These are phyloP conservation scores for Gamsiella multidivaricata DNA, from an alignment of 192 early-diverging fungal genomes.

Conservation along the genomic window DNA sequence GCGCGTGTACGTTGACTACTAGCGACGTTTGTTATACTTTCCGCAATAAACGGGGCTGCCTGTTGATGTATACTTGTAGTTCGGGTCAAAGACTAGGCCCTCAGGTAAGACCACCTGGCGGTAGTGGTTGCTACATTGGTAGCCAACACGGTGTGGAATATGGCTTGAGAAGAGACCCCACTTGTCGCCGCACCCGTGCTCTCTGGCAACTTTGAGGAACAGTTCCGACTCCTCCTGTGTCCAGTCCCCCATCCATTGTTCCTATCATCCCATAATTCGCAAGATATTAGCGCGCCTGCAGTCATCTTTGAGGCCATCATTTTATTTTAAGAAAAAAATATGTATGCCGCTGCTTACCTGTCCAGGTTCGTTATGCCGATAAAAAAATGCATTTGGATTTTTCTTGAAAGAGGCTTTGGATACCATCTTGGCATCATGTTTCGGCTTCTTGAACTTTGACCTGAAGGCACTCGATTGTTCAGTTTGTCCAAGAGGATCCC, in stretches of 20 bases:
- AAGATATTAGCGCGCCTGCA: not conserved
- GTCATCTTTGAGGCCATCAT: not conserved
- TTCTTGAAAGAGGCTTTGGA: conserved; percentile 77
- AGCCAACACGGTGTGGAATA: conserved; percentile 70
- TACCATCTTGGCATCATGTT: conserved; percentile 50
- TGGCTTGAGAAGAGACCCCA: conserved; percentile 71
- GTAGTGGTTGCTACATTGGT: conserved; percentile 71
- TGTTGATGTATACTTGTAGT: conserved; percentile 56
- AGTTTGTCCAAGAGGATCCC: conserved; percentile 65
- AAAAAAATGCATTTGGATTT: conserved; percentile 83
- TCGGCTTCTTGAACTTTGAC: conserved; percentile 28
- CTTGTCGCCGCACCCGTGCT: conserved; percentile 70
- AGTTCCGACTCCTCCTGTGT: conserved; percentile 66
- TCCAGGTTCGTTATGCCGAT: conserved; percentile 81
- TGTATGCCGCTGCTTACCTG: conserved; percentile 37
- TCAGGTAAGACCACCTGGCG: conserved; percentile 59
- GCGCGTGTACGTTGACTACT: too few species aligned
- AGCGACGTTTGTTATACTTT: conserved; percentile 41
- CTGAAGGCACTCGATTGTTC: not conserved
- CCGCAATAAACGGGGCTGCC: conserved; percentile 49
- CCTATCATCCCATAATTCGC: conserved; percentile 45
- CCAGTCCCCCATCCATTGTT: conserved; percentile 83
- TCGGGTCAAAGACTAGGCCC: conserved; percentile 64
- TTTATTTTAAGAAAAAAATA: not conserved
- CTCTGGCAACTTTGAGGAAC: conserved; percentile 65